A percentile compares a stretch with the other conserved stretches of the same genome.
Evolutionary conservation across 2,329 filamentous ascomycete genomes (phyloP).

Genomic region (Fusarium hainanense): DNA sequence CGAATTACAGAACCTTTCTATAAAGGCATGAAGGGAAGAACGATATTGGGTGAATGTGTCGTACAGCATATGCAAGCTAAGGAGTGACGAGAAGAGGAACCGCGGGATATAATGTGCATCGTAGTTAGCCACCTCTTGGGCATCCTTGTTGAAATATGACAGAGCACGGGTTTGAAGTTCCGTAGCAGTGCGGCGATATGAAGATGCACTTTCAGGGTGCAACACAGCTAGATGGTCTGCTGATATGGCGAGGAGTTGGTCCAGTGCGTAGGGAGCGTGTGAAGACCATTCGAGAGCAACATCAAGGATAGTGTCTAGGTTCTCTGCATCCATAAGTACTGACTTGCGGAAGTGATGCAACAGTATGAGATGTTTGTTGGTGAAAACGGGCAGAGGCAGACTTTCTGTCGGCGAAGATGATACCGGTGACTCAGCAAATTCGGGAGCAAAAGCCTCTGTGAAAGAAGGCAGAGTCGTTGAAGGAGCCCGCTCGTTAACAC

Average conservation of each 20-base stretch:
- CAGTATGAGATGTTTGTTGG: constrained; percentile 54
- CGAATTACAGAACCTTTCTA: constrained; percentile 56
- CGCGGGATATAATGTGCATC: constrained; percentile 51
- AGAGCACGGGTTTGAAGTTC: constrained; percentile 59
- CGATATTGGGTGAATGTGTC: constrained; percentile 57
- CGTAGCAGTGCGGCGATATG: constrained; percentile 52
- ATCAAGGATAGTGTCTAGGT: constrained; percentile 44
- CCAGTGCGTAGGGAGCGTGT: constrained; percentile 58
- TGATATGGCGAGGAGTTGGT: constrained; percentile 59
- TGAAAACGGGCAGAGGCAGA: constrained; percentile 46
- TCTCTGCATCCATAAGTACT: constrained; percentile 41
- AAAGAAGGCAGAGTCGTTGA: constrained; percentile 41
- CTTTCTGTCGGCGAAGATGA: constrained; percentile 21
- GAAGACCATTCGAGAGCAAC: constrained; percentile 50
- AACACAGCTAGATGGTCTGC: constrained; percentile 54
- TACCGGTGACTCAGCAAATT: constrained; percentile 27
- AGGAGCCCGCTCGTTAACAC: constrained; percentile 11
- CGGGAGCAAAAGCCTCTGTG: constrained; percentile 28
- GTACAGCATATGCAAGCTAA: constrained; percentile 61
- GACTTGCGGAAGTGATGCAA: constrained; percentile 52
- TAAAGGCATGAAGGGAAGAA: constrained; percentile 52
- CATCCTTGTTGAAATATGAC: constrained; percentile 51
- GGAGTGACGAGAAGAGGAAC: constrained; percentile 58
- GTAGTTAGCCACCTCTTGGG: constrained; percentile 40
- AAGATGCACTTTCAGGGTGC: constrained; percentile 29